Percentiles rank a stretch among this genome's conserved stretches.
phyloP scores from a whole-genome alignment of 192 early-diverging fungal genomes.

The Nowakowskiella sp. region DNA sequence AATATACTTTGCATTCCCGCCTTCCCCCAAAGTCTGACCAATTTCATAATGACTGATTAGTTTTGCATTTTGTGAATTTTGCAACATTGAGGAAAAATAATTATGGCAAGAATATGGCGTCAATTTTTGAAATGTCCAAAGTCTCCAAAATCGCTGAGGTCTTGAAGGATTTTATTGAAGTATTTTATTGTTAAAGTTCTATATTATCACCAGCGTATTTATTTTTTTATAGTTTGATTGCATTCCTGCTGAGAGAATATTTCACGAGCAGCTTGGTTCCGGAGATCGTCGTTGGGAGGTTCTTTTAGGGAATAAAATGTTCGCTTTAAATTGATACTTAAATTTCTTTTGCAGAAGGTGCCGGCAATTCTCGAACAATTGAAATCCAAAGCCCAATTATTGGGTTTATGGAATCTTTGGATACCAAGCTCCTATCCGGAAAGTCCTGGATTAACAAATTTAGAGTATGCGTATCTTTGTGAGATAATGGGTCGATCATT shows the following conservation, averaged over 20 bases:
- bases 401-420: conserved; percentile 97
- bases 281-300: conserved; percentile 70
- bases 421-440: conserved; percentile 71
- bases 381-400: conserved; percentile 71
- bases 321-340: conserved; percentile 7
- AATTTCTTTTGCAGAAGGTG: conserved; percentile 39
- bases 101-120: too few relatives aligned
- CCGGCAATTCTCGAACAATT: conserved; percentile 83
- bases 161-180: too few relatives aligned
- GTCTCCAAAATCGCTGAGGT: too few relatives aligned
- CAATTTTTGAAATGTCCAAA: too few relatives aligned
- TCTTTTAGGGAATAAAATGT: background rate
- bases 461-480: conserved; percentile 89
- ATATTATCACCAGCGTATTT: conserved; percentile 1
- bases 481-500: conserved; percentile 79
- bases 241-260: conserved; percentile 82
- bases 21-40: conserved; percentile 34
- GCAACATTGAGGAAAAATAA: too few relatives aligned
- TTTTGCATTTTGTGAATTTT: too few relatives aligned
- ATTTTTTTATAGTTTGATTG: conserved; percentile 59
- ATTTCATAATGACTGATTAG: too few relatives aligned
- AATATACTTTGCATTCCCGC: conserved; percentile 31
- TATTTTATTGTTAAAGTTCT: too few relatives aligned
- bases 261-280: conserved; percentile 64
- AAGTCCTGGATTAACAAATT: conserved; percentile 81